These are phyloP conservation scores for Castanospermum australe DNA, from an alignment of 306 rosid species.

Conservation along the genomic window DNA sequence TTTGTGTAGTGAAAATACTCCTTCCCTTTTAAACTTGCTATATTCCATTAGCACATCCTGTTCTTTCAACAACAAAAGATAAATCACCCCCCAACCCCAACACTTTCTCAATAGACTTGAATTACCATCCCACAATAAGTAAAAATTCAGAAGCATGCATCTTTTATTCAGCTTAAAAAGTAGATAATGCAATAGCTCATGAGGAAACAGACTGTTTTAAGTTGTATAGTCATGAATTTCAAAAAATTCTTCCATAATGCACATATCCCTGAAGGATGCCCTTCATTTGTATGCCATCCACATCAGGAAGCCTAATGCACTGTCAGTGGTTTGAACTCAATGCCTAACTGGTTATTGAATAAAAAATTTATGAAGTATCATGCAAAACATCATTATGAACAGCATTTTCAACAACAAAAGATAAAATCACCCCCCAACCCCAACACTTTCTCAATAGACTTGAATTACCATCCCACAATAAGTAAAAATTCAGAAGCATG, in stretches of 20 bases:
- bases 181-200: neutral
- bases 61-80: neutral
- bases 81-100: neutral
- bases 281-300: neutral
- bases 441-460: neutral
- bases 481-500: neutral
- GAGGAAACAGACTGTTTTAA: conserved; percentile 15
- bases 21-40: neutral
- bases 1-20: neutral
- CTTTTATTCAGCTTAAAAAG: conserved; percentile 1
- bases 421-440: too few species aligned
- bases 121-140: neutral
- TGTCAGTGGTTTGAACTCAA: neutral
- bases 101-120: neutral
- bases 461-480: neutral
- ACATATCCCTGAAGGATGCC: neutral
- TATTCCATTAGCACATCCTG: neutral
- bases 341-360: neutral
- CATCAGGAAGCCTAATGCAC: neutral
- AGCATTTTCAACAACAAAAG: too few species aligned
- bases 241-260: neutral
- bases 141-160: conserved; percentile 9
- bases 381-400: neutral
- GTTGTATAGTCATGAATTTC: neutral
- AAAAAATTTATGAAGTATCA: neutral